These are phyloP conservation scores for Agaricales sp. DNA, from an alignment of 1,284 basidiomycete species.

Conservation along the genomic window DNA sequence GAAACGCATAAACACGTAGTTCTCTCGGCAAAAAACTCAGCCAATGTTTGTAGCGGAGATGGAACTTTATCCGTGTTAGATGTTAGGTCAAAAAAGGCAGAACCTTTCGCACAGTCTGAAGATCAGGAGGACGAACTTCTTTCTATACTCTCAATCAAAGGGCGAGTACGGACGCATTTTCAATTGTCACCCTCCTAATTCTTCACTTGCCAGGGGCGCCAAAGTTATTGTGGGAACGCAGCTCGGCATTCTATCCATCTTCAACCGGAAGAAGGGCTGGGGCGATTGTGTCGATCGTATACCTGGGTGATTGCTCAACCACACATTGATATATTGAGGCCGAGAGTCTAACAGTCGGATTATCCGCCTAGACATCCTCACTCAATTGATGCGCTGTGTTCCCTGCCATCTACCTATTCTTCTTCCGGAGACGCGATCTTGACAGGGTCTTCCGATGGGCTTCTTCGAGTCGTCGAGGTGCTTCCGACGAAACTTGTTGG, in stretches of 20 bases:
- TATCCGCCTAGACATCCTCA: slow-evolving; percentile 59
- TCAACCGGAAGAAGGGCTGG: slow-evolving; percentile 81
- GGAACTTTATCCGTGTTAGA: slow-evolving; percentile 89
- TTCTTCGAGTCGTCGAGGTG: slow-evolving; percentile 83
- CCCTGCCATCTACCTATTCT: slow-evolving; percentile 56
- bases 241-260: slow-evolving; percentile 84
- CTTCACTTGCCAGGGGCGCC: slow-evolving; percentile 37
- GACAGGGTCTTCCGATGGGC: slow-evolving; percentile 90
- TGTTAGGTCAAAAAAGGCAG: slow-evolving; percentile 64
- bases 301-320: slow-evolving; percentile 50
- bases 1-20: not conserved
- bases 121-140: slow-evolving; percentile 95
- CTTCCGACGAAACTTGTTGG: slow-evolving; percentile 87
- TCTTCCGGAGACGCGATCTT: slow-evolving; percentile 68
- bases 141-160: slow-evolving; percentile 76
- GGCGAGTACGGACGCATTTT: slow-evolving; percentile 29
- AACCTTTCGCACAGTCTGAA: slow-evolving; percentile 75
- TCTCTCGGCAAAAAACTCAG: slow-evolving; percentile 4
- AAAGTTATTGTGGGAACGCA: slow-evolving; percentile 90
- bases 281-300: slow-evolving; percentile 91
- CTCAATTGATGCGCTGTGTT: slow-evolving; percentile 77
- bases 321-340: too few relatives aligned
- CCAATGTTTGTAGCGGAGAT: slow-evolving; percentile 67
- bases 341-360: slow-evolving; percentile 5
- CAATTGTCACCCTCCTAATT: slow-evolving; percentile 6